Percentiles rank a stretch among this genome's conserved stretches.
Conservation (phyloP, 169 alveolate genomes). For the Cryptosporidium sp. region DNA sequence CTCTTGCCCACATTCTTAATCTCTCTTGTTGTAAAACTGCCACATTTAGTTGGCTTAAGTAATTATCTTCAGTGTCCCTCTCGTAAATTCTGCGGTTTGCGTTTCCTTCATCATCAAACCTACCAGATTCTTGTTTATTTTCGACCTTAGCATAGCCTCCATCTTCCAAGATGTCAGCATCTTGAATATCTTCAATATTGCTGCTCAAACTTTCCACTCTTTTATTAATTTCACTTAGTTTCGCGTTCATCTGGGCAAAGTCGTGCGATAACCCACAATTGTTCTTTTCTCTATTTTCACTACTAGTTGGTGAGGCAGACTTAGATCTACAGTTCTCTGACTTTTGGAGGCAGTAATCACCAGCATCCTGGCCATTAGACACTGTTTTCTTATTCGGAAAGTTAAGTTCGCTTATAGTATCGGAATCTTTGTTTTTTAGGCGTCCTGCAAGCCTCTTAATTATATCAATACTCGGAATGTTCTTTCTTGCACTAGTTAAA, state of each 20-base stretch:
- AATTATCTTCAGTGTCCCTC: constrained; percentile 1
- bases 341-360: background rate
- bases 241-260: constrained; percentile 45
- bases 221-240: constrained; percentile 36
- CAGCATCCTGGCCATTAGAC: background rate
- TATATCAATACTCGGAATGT: constrained; percentile 50
- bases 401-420: constrained; percentile 45
- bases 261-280: constrained; percentile 8
- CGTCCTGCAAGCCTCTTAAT: constrained; percentile 68
- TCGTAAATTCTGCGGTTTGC: background rate
- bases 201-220: constrained; percentile 62
- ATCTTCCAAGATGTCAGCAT: constrained; percentile 32
- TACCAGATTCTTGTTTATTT: background rate
- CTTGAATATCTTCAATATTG: constrained; percentile 61
- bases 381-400: constrained; percentile 26
- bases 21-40: constrained; percentile 73
- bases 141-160: background rate
- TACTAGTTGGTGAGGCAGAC: constrained; percentile 40
- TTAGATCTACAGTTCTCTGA: constrained; percentile 3
- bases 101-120: background rate
- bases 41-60: constrained; percentile 30
- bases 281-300: background rate
- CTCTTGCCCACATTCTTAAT: constrained; percentile 66
- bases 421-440: constrained; percentile 56
- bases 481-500: constrained; percentile 30